Conservation (phyloP, 169 alveolate genomes). For the Plasmodium reichenowi region DNA sequence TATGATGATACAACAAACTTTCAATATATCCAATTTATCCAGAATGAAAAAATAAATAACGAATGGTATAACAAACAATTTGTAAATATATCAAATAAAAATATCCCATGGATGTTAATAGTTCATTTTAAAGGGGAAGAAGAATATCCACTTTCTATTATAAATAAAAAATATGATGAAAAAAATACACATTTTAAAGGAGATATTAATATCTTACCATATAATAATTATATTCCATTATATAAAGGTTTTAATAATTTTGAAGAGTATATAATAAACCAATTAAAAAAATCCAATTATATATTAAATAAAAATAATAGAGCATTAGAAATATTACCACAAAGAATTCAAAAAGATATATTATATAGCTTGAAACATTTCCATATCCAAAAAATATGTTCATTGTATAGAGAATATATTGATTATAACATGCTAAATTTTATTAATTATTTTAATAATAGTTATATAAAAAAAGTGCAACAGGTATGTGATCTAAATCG, state of each 20-base stretch:
- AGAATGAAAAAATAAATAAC: conserved; percentile 20
- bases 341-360: conserved; percentile 32
- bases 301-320: conserved; percentile 36
- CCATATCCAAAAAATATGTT: conserved; percentile 38
- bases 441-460: conserved; percentile 32
- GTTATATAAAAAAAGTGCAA: neutral
- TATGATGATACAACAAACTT: too few relatives aligned
- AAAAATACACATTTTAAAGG: neutral
- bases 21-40: conserved; percentile 8
- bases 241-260: conserved; percentile 57
- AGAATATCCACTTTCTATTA: conserved; percentile 13
- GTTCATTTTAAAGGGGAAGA: conserved; percentile 58
- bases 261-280: conserved; percentile 36
- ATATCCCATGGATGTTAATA: conserved; percentile 49
- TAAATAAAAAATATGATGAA: conserved; percentile 8
- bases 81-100: conserved; percentile 39
- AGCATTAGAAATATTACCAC: conserved; percentile 46
- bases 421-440: conserved; percentile 50
- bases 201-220: conserved; percentile 33
- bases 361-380: conserved; percentile 32
- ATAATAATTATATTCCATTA: conserved; percentile 52
- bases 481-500: too few relatives aligned
- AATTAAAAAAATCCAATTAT: conserved; percentile 52
- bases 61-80: conserved; percentile 68
- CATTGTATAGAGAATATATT: conserved; percentile 53